Conservation (phyloP, 2,329 filamentous ascomycete genomes). For the Dactylellina haptotyla region DNA sequence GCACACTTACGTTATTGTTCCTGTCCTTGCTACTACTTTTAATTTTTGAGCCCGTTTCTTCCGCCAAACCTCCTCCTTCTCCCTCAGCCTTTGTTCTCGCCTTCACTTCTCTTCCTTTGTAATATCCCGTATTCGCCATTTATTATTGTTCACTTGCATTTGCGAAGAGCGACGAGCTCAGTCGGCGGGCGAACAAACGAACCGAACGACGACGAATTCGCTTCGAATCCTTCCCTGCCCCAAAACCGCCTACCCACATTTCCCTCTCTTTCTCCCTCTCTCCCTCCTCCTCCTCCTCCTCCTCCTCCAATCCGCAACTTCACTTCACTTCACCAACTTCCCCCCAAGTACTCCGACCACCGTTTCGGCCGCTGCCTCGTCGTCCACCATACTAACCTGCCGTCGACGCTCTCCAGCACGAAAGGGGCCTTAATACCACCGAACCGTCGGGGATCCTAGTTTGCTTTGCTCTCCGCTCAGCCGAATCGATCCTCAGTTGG, state of each 20-base stretch:
- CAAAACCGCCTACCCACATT: slow-evolving; percentile 7
- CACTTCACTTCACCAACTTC: background rate
- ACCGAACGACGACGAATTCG: no score
- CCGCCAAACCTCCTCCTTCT: slow-evolving; percentile 28
- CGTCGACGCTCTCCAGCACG: background rate
- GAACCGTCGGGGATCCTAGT: background rate
- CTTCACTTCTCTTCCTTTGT: background rate
- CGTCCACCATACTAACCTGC: background rate
- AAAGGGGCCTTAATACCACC: background rate
- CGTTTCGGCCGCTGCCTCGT: background rate
- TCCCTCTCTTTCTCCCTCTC: background rate
- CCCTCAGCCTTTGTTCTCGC: background rate
- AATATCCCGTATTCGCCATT: no score
- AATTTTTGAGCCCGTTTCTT: slow-evolving; percentile 24
- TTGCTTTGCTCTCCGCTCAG: background rate
- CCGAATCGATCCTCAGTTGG: no score
- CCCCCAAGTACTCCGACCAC: background rate
- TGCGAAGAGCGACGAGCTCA: no score
- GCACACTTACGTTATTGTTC: no score
- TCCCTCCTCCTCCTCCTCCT: background rate
- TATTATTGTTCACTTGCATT: no score
- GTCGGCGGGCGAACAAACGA: no score
- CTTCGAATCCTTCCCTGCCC: slow-evolving; percentile 18
- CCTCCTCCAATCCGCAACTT: background rate
- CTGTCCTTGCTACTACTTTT: background rate